Conservation (phyloP, 2,329 filamentous ascomycete species). For the Eutypa lata region DNA sequence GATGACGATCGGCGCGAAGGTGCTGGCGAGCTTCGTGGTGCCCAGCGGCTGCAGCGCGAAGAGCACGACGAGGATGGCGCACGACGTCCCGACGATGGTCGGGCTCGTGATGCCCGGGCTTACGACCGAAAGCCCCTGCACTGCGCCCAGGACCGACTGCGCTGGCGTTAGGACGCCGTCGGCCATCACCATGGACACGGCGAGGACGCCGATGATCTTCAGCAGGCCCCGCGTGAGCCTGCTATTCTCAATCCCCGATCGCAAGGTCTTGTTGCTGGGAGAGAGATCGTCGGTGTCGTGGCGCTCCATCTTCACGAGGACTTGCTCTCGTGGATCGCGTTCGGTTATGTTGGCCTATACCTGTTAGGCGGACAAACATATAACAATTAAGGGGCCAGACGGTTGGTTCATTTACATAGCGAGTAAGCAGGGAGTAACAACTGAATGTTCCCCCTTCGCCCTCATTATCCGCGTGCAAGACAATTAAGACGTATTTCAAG, state of each 20-base stretch:
- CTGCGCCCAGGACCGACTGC: conserved; percentile 66
- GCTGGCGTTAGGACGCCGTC: conserved; percentile 67
- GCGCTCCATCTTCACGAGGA: conserved; percentile 57
- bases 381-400: no score
- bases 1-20: conserved; percentile 65
- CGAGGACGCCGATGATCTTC: conserved; percentile 61
- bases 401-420: conserved; percentile 45
- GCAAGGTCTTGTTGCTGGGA: conserved; percentile 47
- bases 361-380: background rate
- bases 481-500: conserved; percentile 65
- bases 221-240: conserved; percentile 48
- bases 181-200: conserved; percentile 65
- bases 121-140: conserved; percentile 62
- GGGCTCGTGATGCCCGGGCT: conserved; percentile 51
- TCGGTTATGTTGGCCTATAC: conserved; percentile 54
- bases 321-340: conserved; percentile 53
- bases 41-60: conserved; percentile 66
- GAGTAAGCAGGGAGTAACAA: conserved; percentile 61
- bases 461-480: conserved; percentile 65
- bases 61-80: conserved; percentile 61
- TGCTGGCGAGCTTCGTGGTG: conserved; percentile 54
- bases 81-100: conserved; percentile 61
- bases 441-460: conserved; percentile 70
- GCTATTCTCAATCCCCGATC: conserved; percentile 57
- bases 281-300: conserved; percentile 55